phyloP scores from a whole-genome alignment of 2,329 filamentous ascomycete genomes.

The Graphilbum ipis-grandicollis region DNA sequence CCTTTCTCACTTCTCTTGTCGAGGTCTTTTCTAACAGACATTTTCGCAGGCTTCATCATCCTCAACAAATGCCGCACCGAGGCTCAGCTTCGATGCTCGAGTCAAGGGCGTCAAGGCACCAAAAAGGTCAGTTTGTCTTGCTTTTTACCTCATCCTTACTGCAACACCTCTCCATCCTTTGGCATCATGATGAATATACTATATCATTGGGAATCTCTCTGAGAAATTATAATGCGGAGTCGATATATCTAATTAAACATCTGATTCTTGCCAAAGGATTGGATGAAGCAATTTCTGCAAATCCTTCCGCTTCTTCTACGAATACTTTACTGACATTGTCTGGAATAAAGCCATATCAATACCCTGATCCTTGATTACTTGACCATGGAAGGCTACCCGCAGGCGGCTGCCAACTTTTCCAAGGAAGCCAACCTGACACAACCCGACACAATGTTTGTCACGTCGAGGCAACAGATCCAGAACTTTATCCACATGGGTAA shows the following conservation, averaged over 20 bases:
- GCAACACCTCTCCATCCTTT: conserved; percentile 4
- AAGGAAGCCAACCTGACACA: conserved; percentile 77
- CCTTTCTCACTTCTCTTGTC: too few species aligned
- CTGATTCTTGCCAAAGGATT: conserved; percentile 9
- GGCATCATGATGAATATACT: conserved; percentile 66
- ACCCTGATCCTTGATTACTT: conserved; percentile 91
- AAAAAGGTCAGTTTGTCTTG: conserved; percentile 49
- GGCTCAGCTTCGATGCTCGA: conserved; percentile 62
- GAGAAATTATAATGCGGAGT: conserved; percentile 84
- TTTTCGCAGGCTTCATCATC: conserved; percentile 46
- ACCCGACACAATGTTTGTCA: conserved; percentile 59
- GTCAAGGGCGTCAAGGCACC: conserved; percentile 72
- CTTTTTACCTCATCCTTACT: conserved; percentile 4
- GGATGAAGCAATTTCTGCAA: conserved; percentile 12
- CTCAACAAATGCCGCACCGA: conserved; percentile 53
- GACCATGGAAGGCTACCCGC: conserved; percentile 86
- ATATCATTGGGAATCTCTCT: conserved; percentile 99
- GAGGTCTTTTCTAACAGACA: not conserved
- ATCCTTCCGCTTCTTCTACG: conserved; percentile 3
- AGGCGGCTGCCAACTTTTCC: conserved; percentile 83
- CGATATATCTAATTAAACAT: conserved; percentile 42
- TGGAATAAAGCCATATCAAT: conserved; percentile 85
- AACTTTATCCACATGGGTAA: conserved; percentile 72
- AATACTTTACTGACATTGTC: conserved; percentile 2
- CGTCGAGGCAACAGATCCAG: conserved; percentile 65